Conservation (phyloP, 371 early-diverging fungal genomes). For the Mortierella sp. region DNA sequence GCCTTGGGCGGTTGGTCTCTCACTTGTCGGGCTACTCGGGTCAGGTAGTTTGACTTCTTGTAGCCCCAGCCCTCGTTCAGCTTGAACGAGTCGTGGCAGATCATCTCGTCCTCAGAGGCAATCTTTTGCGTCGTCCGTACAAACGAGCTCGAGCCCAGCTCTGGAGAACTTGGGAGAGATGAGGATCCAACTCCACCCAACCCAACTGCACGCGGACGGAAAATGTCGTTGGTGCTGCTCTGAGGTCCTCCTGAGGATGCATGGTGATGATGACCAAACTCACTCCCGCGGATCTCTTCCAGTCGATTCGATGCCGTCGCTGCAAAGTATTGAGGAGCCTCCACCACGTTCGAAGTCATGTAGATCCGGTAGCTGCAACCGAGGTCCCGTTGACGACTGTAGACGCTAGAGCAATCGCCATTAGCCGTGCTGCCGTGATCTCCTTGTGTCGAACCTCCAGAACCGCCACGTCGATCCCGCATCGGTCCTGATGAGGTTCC, state of each 20-base stretch:
- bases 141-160: slow-evolving; percentile 16
- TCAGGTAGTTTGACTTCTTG: slow-evolving; percentile 35
- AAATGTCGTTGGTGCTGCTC: slow-evolving; percentile 8
- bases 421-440: not conserved
- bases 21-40: slow-evolving; percentile 38
- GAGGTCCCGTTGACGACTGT: slow-evolving; percentile 43
- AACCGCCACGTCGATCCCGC: not conserved
- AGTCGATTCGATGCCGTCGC: slow-evolving; percentile 25
- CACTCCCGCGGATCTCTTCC: slow-evolving; percentile 38
- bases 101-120: slow-evolving; percentile 52
- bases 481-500: not conserved
- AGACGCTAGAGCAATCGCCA: slow-evolving; percentile 43
- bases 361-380: slow-evolving; percentile 45
- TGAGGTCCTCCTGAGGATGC: not conserved
- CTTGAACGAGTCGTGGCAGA: slow-evolving; percentile 42
- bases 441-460: slow-evolving; percentile 1
- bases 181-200: not conserved
- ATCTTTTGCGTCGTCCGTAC: slow-evolving; percentile 21
- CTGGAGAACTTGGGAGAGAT: slow-evolving; percentile 28
- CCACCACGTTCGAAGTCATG: slow-evolving; percentile 51
- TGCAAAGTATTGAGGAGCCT: slow-evolving; percentile 40
- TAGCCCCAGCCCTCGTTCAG: slow-evolving; percentile 52
- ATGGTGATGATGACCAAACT: slow-evolving; percentile 11
- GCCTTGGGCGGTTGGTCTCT: slow-evolving; percentile 36
- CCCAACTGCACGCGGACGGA: slow-evolving; percentile 21